Base-by-base conservation (phyloP, 129 eudicot genomes). In the Chrysanthemum makinoi region DNA sequence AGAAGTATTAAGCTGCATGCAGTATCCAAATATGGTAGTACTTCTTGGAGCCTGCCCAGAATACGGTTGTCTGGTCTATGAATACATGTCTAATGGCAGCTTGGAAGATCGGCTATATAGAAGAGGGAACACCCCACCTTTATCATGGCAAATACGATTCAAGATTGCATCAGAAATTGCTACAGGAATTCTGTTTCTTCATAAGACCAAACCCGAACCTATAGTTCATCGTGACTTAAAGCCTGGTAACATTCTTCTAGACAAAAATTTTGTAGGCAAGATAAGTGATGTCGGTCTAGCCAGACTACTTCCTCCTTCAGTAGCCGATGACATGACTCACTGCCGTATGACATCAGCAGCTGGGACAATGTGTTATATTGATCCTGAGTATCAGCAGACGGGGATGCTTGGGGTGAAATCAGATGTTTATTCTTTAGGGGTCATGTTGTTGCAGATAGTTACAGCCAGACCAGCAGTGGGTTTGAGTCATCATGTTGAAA, bases 21-120 rank as follows among this genome's bases (percentile, higher is more conserved):
- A 83, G 22, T 91, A 88, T 80, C 91, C 91, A n/a, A 80, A 88
- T 65, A 88, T 88, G 89, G 91, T 88, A 50, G 51, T 84, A 30
- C 92, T 87, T 39, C 81, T 83, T 6, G 92, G 92, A 35, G 88
- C 88, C 11, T 87, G 89, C 76, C 92, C 89, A 0, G 92, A 87
- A 69, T 87, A 81, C 20, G 85, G 92, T 51, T 87, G 92, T 43
- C 51, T 86, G 20, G 91, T 86, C 10, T 86, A 86, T 19, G 84
- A 86, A 51, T 83, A 83, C 84, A 83, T 86, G 91, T 79, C 82
- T 6, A 86, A 83, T 13, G 91, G 91, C 9, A 86, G 91, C 78
- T 74, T 88, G 19, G 96, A 88, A 55, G 96, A 88, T 65, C 77
- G 91, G 30, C 77, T 88, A 62, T 75, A 68, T 26, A 69, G 88